Base-by-base conservation (phyloP, 495 filamentous ascomycete species). In the Penicillium macrosclerotiorum region DNA sequence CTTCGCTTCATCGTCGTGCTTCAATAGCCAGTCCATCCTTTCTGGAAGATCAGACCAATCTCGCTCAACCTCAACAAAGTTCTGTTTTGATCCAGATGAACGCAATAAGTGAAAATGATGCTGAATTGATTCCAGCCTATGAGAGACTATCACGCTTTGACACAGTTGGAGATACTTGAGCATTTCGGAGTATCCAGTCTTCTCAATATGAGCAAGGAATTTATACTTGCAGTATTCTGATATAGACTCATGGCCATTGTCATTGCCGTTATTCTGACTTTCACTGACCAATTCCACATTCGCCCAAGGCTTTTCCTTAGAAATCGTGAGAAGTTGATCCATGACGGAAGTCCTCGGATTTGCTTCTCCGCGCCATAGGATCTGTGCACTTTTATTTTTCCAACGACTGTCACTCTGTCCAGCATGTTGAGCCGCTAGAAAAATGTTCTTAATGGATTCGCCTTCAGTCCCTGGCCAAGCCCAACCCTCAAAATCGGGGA, bases 401-500 rank as follows among this genome's bases (percentile, higher is more conserved):
- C 73, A 75, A 2, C 44, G 2, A 20, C 48, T 47, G 38, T 50
- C 26, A 24, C 51, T 33, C 45, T 37, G 19, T 22, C 54, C 54
- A 2, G 42, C 49, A n/a, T n/a, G 4, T 0, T 65, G 31, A 35
- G 79, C 75, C 25, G 71, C 69, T 3, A 35, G 16, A 0, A 64
- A 55, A 2, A 79, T 72, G 39, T 72, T 72, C 11, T 57, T 40
- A 16, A 75, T 68, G 4, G 73, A 72, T 16, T 72, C 73, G 24
- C 80, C 63, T 43, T 73, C 68, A 33, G 72, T 63, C 19, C 79
- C 65, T 1, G 76, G 64, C 78, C 79, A 84, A 2, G 75, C 65
- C 79, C 80, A 87, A 64, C 76, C 82, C 53, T 75, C 72, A 63
- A 86, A 86, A 64, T 87, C 82, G 4, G 84, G 84, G 51, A 86